phyloP scores from a whole-genome alignment of 805 yeast species.

The Zygotorulaspora florentina region DNA sequence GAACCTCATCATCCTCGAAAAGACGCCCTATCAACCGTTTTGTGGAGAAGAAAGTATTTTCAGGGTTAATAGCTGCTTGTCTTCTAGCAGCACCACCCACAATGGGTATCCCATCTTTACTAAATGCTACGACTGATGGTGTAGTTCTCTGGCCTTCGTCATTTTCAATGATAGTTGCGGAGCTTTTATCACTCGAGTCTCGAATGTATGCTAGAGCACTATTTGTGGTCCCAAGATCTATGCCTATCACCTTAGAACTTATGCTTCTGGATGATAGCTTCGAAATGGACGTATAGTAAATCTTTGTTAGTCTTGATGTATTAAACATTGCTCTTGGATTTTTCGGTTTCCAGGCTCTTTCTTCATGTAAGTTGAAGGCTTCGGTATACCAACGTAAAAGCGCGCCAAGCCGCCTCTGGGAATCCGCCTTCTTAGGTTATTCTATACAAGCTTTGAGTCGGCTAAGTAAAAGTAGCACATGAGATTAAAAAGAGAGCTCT shows the following conservation, averaged over 20 bases:
- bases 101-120: conserved; percentile 38
- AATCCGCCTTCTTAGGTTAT: too few relatives aligned
- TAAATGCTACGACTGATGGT: conserved; percentile 71
- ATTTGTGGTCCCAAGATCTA: conserved; percentile 82
- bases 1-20: conserved; percentile 64
- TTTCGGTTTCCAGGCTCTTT: neutral
- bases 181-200: conserved; percentile 47
- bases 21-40: conserved; percentile 76
- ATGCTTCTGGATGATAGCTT: conserved; percentile 2
- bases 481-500: too few relatives aligned
- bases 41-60: conserved; percentile 76
- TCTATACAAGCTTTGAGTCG: too few relatives aligned
- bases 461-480: too few relatives aligned
- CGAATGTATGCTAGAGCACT: conserved; percentile 66
- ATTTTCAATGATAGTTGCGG: conserved; percentile 67
- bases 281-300: neutral
- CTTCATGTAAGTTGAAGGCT: too few relatives aligned
- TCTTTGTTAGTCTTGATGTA: neutral
- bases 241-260: conserved; percentile 55
- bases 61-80: conserved; percentile 71
- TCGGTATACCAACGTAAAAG: too few relatives aligned
- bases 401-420: too few relatives aligned
- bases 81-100: conserved; percentile 74
- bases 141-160: conserved; percentile 74
- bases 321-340: neutral